phyloP scores from a whole-genome alignment of 73 alveolate genomes.

The Stentor coeruleus region DNA sequence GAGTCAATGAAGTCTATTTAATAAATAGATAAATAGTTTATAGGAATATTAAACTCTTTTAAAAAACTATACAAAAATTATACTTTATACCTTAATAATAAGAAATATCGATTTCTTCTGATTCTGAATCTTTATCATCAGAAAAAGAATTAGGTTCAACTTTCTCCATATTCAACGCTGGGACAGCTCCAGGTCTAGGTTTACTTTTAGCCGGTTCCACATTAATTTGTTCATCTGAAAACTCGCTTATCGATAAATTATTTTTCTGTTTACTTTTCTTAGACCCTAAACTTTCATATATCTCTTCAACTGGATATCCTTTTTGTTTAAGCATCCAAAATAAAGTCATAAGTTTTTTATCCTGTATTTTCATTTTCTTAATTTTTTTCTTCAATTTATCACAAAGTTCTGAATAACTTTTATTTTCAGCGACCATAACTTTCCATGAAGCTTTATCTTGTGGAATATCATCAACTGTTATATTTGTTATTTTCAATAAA shows the following conservation, averaged over 20 bases:
- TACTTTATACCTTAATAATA: too few species aligned
- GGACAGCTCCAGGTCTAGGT: background rate
- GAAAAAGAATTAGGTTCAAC: background rate
- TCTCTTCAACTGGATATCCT: constrained; percentile 25
- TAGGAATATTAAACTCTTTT: too few species aligned
- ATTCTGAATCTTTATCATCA: background rate
- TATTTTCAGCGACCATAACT: constrained; percentile 13
- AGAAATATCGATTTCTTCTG: too few species aligned
- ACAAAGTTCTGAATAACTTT: constrained; percentile 1
- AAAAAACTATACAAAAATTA: too few species aligned
- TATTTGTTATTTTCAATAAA: constrained; percentile 7
- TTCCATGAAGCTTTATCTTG: background rate
- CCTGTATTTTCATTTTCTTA: background rate
- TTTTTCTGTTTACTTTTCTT: background rate
- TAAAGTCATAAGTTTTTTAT: background rate
- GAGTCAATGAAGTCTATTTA: too few species aligned
- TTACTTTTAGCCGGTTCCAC: background rate
- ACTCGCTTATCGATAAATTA: background rate
- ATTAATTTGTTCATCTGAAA: background rate
- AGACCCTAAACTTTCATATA: background rate
- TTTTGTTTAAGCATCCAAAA: background rate
- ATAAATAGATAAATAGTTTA: too few species aligned
- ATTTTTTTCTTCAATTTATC: background rate
- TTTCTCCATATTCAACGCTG: background rate
- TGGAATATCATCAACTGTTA: background rate